phyloP scores from a whole-genome alignment of 306 rosid species.

The Lotus japonicus region DNA sequence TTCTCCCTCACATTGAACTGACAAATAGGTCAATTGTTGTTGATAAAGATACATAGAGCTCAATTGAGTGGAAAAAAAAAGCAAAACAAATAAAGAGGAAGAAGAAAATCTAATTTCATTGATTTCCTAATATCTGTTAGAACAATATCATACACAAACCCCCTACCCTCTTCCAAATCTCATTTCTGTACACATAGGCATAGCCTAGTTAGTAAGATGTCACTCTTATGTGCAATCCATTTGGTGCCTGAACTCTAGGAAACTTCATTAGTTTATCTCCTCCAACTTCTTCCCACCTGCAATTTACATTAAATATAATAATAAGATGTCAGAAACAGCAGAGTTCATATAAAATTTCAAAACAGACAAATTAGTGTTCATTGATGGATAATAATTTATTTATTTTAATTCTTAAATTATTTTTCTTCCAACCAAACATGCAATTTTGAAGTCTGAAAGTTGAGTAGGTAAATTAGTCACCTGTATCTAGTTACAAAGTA shows the following conservation, averaged over 20 bases:
- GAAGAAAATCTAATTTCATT: conserved; percentile 18
- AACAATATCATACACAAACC: conserved; percentile 34
- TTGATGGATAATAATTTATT: background rate
- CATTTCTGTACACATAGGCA: conserved; percentile 8
- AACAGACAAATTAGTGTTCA: conserved; percentile 1
- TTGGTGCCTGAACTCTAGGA: conserved; percentile 96
- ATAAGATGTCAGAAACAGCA: conserved; percentile 12
- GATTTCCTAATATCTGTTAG: conserved; percentile 34
- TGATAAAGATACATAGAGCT: background rate
- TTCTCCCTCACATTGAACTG: background rate
- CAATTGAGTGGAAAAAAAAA: background rate
- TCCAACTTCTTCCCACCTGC: conserved; percentile 99
- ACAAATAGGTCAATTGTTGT: background rate
- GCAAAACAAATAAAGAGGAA: background rate
- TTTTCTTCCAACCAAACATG: background rate
- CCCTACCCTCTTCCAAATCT: conserved; percentile 23
- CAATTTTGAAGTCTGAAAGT: background rate
- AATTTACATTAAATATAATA: background rate
- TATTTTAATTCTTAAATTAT: background rate
- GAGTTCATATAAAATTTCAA: background rate
- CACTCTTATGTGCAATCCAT: conserved; percentile 87
- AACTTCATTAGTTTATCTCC: conserved; percentile 86
- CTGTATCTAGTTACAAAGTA: conserved; percentile 92
- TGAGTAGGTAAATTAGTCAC: conserved; percentile 28
- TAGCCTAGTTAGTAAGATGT: conserved; percentile 41